A percentile compares a stretch with the other conserved stretches of the same genome.
Conservation (phyloP, 352 stramenopile genomes). For the Phytophthora cactorum region DNA sequence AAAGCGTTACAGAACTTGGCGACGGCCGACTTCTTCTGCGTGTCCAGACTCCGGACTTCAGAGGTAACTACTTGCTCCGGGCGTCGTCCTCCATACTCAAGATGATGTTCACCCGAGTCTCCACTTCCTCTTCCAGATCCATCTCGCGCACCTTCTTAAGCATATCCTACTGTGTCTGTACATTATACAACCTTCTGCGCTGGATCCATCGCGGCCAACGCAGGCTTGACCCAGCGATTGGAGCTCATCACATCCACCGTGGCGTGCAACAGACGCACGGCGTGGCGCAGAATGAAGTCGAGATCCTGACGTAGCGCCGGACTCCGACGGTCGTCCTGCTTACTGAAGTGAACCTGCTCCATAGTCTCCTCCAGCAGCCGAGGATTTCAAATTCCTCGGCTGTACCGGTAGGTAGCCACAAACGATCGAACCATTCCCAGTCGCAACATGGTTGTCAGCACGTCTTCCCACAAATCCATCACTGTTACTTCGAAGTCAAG, state of each 20-base stretch:
- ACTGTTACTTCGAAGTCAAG: slow-evolving; percentile 60
- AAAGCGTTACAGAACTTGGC: slow-evolving; percentile 99
- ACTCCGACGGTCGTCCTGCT: slow-evolving; percentile 90
- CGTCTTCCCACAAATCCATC: slow-evolving; percentile 51
- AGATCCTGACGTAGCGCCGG: slow-evolving; percentile 94
- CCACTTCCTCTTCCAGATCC: slow-evolving; percentile 73
- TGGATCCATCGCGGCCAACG: slow-evolving; percentile 98
- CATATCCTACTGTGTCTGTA: slow-evolving; percentile 53
- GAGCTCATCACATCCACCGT: slow-evolving; percentile 99
- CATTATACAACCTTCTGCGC: slow-evolving; percentile 79
- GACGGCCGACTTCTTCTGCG: slow-evolving; percentile 96
- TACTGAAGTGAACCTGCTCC: slow-evolving; percentile 96
- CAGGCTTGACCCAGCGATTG: slow-evolving; percentile 98
- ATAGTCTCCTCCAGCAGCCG: slow-evolving; percentile 85
- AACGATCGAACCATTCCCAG: slow-evolving; percentile 58
- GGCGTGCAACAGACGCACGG: slow-evolving; percentile 95
- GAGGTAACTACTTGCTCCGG: slow-evolving; percentile 88
- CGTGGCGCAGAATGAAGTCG: slow-evolving; percentile 90
- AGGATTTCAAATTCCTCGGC: no score
- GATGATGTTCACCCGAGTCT: slow-evolving; percentile 87
- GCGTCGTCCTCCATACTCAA: slow-evolving; percentile 95
- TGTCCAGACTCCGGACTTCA: slow-evolving; percentile 28
- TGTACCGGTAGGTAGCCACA: no score
- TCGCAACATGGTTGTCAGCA: slow-evolving; percentile 53
- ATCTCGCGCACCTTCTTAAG: slow-evolving; percentile 60